Evolutionary conservation across 106 monocot genomes (phyloP).

Genomic region (Dioscorea alata): DNA sequence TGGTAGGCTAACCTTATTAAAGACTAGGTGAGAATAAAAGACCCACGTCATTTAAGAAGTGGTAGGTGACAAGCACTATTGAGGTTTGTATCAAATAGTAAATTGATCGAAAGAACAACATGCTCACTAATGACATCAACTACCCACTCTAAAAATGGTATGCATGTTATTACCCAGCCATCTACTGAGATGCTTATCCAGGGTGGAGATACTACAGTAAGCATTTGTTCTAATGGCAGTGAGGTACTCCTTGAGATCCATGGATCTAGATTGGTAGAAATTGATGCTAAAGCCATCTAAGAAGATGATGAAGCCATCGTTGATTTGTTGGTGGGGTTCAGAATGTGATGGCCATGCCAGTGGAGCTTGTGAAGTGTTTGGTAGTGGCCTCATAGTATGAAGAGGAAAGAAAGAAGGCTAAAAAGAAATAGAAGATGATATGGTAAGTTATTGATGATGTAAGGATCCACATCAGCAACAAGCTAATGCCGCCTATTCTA

Average conservation of each 20-base stretch:
- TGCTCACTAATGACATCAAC: conserved; percentile 35
- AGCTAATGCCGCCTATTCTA: too few species aligned
- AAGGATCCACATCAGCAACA: too few species aligned
- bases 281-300: conserved; percentile 50
- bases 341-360: conserved; percentile 46
- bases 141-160: conserved; percentile 46
- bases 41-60: conserved; percentile 50
- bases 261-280: background rate
- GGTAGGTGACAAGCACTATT: conserved; percentile 49
- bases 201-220: conserved; percentile 4
- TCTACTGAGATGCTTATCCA: conserved; percentile 14
- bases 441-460: too few species aligned
- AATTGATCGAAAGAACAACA: conserved; percentile 22
- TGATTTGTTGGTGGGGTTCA: conserved; percentile 6
- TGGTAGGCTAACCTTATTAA: too few species aligned
- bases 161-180: conserved; percentile 33
- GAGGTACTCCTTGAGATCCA: conserved; percentile 4
- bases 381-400: background rate
- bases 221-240: conserved; percentile 4
- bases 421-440: too few species aligned
- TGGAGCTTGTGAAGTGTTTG: conserved; percentile 21
- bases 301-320: conserved; percentile 30
- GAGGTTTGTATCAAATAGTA: conserved; percentile 69
- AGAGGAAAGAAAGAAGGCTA: too few species aligned
- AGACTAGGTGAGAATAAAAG: too few species aligned